Percentiles rank a stretch among this genome's conserved stretches.
Conservation (phyloP, 2,329 filamentous ascomycete genomes). For the Fusarium equiseti region DNA sequence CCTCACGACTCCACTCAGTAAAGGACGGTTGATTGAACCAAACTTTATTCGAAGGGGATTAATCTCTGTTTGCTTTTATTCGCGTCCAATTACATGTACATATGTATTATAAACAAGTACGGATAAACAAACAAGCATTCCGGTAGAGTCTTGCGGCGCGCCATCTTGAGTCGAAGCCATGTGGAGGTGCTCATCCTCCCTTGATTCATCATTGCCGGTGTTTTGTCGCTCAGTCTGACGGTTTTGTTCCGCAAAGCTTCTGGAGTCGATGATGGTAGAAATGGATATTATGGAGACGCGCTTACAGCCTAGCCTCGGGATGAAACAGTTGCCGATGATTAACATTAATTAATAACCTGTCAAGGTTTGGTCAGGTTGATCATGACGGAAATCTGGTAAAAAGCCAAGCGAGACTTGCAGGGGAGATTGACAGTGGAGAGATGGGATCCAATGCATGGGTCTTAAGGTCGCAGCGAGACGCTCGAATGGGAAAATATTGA, state of each 20-base stretch:
- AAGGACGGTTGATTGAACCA: constrained; percentile 1
- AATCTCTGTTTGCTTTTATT: not conserved
- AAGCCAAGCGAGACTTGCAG: constrained; percentile 16
- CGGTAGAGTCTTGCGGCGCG: constrained; percentile 28
- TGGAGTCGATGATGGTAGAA: constrained; percentile 20
- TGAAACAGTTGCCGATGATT: constrained; percentile 40
- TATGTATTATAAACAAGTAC: not conserved
- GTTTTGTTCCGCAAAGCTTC: constrained; percentile 44
- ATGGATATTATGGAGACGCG: constrained; percentile 39
- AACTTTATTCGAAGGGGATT: not conserved
- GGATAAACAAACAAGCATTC: not conserved
- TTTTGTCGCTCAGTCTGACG: constrained; percentile 11
- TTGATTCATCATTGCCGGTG: constrained; percentile 14
- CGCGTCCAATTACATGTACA: not conserved
- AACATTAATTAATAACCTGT: not conserved
- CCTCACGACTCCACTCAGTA: constrained; percentile 19
- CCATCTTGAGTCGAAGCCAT: constrained; percentile 44
- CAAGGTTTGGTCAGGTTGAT: not conserved
- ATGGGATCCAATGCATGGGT: constrained; percentile 16
- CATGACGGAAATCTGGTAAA: constrained; percentile 22
- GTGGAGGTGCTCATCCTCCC: constrained; percentile 31
- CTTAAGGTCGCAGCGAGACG: not conserved
- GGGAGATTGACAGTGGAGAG: constrained; percentile 26
- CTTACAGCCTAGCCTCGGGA: constrained; percentile 17
- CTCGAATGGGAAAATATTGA: constrained; percentile 33